Evolutionary conservation across 768 basidiomycete species (phyloP).

Genomic region (Hemileccinum impolitum): DNA sequence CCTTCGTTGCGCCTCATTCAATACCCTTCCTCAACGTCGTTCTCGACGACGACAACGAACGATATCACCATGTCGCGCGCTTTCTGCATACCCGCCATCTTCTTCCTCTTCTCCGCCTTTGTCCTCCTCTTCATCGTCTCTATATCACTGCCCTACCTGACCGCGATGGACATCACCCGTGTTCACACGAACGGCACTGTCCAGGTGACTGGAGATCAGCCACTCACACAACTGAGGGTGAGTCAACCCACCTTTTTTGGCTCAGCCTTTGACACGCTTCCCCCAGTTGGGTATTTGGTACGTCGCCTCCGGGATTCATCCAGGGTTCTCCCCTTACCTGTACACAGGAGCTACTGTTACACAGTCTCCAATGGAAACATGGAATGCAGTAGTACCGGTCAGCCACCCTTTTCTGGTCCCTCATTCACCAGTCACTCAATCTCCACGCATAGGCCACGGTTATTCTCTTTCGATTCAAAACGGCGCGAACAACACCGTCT

Average conservation of each 20-base stretch:
- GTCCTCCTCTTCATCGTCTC: constrained; percentile 65
- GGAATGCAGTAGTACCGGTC: constrained; percentile 47
- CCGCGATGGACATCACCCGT: constrained; percentile 64
- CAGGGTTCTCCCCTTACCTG: constrained; percentile 2
- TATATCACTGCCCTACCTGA: constrained; percentile 67
- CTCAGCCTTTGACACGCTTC: neutral
- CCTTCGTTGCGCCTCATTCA: constrained; percentile 1
- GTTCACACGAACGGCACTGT: constrained; percentile 42
- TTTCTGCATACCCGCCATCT: constrained; percentile 60
- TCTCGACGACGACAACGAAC: constrained; percentile 1
- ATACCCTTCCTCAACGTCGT: constrained; percentile 5
- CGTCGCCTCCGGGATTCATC: constrained; percentile 6
- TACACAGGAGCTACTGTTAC: constrained; percentile 58
- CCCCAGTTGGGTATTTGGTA: constrained; percentile 71
- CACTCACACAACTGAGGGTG: constrained; percentile 51
- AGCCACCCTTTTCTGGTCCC: constrained; percentile 1
- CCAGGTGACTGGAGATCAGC: constrained; percentile 18
- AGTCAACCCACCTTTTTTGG: constrained; percentile 26
- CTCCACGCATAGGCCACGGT: constrained; percentile 42
- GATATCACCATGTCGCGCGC: constrained; percentile 37
- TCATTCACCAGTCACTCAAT: neutral
- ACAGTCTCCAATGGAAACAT: constrained; percentile 39
- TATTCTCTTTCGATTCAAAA: constrained; percentile 43
- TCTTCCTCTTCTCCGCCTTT: constrained; percentile 58
- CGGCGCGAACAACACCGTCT: constrained; percentile 26